Evolutionary conservation across 805 yeast genomes (phyloP).

Genomic region (Kodamaea kakaduensis): DNA sequence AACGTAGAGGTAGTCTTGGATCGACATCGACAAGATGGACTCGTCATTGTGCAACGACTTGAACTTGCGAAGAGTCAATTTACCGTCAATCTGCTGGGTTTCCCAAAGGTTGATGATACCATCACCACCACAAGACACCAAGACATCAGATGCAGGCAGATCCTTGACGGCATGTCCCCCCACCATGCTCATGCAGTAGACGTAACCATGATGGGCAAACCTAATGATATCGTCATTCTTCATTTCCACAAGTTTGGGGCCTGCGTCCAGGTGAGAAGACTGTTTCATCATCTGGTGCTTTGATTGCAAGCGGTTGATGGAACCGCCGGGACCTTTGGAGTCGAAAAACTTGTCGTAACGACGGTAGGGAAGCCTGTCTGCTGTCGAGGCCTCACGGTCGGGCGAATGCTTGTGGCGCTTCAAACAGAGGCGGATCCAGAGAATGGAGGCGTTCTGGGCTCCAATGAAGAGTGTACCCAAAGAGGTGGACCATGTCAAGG

Average conservation of each 20-base stretch:
- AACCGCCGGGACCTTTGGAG: conserved; percentile 81
- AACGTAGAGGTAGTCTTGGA: conserved; percentile 68
- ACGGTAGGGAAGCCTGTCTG: conserved; percentile 45
- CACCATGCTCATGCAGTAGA: conserved; percentile 58
- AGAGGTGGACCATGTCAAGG: conserved; percentile 63
- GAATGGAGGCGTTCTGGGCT: conserved; percentile 85
- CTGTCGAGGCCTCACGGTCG: not conserved
- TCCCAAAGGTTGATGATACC: conserved; percentile 85
- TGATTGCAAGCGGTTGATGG: conserved; percentile 26
- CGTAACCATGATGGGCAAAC: conserved; percentile 91
- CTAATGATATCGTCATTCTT: conserved; percentile 61
- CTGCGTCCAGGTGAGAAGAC: conserved; percentile 9
- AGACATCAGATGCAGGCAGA: conserved; percentile 1
- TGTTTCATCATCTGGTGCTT: conserved; percentile 21
- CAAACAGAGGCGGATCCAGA: conserved; percentile 52
- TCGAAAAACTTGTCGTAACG: conserved; percentile 85
- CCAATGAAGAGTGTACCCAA: conserved; percentile 72
- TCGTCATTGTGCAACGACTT: conserved; percentile 58
- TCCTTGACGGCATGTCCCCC: not conserved
- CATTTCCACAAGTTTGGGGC: conserved; percentile 53
- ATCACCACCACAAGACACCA: conserved; percentile 78
- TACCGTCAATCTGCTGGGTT: conserved; percentile 8
- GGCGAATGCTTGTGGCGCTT: conserved; percentile 2
- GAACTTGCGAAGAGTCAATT: conserved; percentile 14
- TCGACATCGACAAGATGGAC: conserved; percentile 66